phyloP scores from a whole-genome alignment of 2,329 filamentous ascomycete species.

The Thelonectria discophora region DNA sequence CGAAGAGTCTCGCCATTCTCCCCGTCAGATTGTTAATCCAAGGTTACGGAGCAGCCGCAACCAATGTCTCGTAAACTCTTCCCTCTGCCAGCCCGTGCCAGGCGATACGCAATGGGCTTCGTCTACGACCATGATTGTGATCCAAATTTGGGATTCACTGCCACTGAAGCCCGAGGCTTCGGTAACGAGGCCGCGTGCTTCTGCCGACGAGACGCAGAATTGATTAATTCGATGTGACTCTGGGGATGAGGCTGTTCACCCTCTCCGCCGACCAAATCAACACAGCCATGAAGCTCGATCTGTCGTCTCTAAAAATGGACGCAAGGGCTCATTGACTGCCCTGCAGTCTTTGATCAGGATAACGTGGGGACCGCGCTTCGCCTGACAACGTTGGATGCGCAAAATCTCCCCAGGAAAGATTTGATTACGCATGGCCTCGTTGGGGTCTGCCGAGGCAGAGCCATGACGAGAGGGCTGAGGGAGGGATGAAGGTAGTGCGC shows the following conservation, averaged over 20 bases:
- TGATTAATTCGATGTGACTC: neutral
- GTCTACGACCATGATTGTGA: neutral
- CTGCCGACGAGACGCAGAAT: conserved; percentile 7
- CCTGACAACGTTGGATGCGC: neutral
- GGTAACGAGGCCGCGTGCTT: conserved; percentile 15
- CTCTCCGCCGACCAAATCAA: neutral
- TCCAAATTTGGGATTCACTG: conserved; percentile 25
- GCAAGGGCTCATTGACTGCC: conserved; percentile 8
- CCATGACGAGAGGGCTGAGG: neutral
- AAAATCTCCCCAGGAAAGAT: neutral
- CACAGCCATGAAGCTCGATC: conserved; percentile 17
- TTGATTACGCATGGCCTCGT: conserved; percentile 6
- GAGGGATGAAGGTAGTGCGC: neutral
- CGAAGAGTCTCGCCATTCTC: conserved; percentile 39
- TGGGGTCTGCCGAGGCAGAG: neutral
- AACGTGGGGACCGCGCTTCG: neutral
- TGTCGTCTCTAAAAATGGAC: conserved; percentile 19
- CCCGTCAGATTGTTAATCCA: conserved; percentile 34
- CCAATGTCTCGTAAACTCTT: conserved; percentile 13
- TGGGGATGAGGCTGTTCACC: conserved; percentile 23
- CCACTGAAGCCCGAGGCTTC: conserved; percentile 14
- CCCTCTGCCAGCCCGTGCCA: neutral
- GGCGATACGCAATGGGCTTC: conserved; percentile 24
- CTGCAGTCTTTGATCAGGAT: conserved; percentile 6
- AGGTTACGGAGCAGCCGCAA: conserved; percentile 24